Conservation (phyloP, 2,329 filamentous ascomycete genomes). For the Leptodontidium sp. region DNA sequence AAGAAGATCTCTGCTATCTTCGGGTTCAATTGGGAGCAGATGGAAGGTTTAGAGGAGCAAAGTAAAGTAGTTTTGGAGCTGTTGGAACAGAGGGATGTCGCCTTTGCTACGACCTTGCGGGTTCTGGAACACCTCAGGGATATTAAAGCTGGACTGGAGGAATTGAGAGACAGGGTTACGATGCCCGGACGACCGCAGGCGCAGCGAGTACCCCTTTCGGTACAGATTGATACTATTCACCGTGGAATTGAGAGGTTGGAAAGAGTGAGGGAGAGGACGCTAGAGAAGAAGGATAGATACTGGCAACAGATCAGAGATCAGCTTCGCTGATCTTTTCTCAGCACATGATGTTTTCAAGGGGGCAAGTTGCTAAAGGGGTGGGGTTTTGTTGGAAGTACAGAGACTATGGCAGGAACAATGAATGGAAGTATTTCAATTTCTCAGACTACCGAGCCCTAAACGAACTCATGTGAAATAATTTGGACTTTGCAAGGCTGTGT, state of each 20-base stretch:
- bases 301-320: background rate
- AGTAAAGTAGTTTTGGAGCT: background rate
- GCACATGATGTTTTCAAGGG: too few relatives aligned
- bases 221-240: background rate
- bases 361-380: too few relatives aligned
- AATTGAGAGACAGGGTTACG: background rate
- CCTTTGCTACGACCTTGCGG: background rate
- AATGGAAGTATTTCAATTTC: too few relatives aligned
- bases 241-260: background rate
- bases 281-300: slow-evolving; percentile 1
- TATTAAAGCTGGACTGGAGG: background rate
- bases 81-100: background rate
- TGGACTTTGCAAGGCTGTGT: too few relatives aligned
- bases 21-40: background rate
- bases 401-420: too few relatives aligned
- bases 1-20: background rate
- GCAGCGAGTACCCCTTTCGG: background rate
- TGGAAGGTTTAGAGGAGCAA: background rate
- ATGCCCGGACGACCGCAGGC: background rate
- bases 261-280: background rate
- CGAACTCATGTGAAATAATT: too few relatives aligned
- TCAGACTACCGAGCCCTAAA: too few relatives aligned
- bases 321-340: background rate
- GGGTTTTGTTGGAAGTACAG: too few relatives aligned
- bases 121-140: background rate